phyloP scores from a whole-genome alignment of 208 protist genomes.

The Leishmania lainsoni region DNA sequence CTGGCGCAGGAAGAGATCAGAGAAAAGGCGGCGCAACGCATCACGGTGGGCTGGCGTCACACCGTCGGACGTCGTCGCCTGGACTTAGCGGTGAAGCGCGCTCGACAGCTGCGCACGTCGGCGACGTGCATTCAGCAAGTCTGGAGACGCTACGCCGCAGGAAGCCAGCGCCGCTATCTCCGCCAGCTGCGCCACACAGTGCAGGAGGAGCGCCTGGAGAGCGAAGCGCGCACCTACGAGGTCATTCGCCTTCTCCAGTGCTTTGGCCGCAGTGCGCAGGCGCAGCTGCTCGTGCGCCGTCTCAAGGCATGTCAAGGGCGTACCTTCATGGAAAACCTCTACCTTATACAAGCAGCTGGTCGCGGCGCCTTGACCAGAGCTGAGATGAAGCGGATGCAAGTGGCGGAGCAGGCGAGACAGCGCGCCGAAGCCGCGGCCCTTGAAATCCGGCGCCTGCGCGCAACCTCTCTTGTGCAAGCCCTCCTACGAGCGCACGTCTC shows the following conservation, averaged over 20 bases:
- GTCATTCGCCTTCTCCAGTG: conserved; percentile 47
- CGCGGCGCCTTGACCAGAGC: conserved; percentile 40
- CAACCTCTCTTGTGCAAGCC: neutral
- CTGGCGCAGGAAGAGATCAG: conserved; percentile 2
- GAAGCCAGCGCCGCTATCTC: conserved; percentile 61
- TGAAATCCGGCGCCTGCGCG: neutral
- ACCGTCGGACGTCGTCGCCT: conserved; percentile 43
- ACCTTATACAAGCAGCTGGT: conserved; percentile 40
- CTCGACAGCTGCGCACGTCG: conserved; percentile 39
- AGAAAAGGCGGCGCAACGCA: conserved; percentile 46
- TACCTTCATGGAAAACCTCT: conserved; percentile 44
- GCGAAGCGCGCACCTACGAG: conserved; percentile 36
- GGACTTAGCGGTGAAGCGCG: conserved; percentile 34
- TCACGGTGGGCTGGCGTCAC: conserved; percentile 41
- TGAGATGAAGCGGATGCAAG: conserved; percentile 6
- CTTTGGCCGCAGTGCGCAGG: conserved; percentile 51
- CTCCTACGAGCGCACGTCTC: conserved; percentile 23
- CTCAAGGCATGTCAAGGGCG: conserved; percentile 49
- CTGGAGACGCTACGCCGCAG: conserved; percentile 47
- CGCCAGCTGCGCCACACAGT: conserved; percentile 42
- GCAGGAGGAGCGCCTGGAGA: conserved; percentile 41
- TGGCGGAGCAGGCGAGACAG: conserved; percentile 11
- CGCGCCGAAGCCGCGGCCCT: conserved; percentile 17
- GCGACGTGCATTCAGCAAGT: conserved; percentile 49
- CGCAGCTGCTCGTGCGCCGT: conserved; percentile 34